A percentile compares a stretch with the other conserved stretches of the same genome.
Evolutionary conservation across 306 rosid genomes (phyloP).

Genomic region (Cucumis hystrix): DNA sequence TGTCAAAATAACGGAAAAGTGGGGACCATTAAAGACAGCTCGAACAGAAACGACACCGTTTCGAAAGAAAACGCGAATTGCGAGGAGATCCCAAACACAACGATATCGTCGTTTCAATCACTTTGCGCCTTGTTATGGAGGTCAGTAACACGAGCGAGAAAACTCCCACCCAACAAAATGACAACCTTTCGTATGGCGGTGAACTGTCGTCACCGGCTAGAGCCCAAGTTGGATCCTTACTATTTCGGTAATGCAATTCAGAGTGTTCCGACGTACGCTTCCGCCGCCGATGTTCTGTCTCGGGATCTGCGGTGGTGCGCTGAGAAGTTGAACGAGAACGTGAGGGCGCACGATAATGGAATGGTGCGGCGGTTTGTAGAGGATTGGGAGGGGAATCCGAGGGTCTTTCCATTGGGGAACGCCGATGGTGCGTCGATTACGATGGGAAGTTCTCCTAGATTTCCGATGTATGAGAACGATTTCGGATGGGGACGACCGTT

Average conservation of each 20-base stretch:
- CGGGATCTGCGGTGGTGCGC: slow-evolving; percentile 71
- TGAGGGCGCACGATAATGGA: slow-evolving; percentile 44
- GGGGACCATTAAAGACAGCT: slow-evolving; percentile 21
- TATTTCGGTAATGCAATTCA: slow-evolving; percentile 94
- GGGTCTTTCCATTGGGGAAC: slow-evolving; percentile 78
- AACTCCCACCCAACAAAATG: slow-evolving; percentile 27
- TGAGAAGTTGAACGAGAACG: slow-evolving; percentile 47
- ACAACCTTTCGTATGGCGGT: slow-evolving; percentile 92
- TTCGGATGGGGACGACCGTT: slow-evolving; percentile 78
- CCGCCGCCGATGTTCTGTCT: slow-evolving; percentile 33
- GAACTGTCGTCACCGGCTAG: slow-evolving; percentile 53
- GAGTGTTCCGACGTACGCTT: slow-evolving; percentile 53
- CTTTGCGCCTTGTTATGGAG: slow-evolving; percentile 71
- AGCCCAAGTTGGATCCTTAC: slow-evolving; percentile 48
- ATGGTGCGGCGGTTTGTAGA: slow-evolving; percentile 40
- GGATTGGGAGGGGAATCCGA: slow-evolving; percentile 68
- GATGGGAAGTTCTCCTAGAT: slow-evolving; percentile 88
- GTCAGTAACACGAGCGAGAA: slow-evolving; percentile 74
- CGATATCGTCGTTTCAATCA: slow-evolving; percentile 73
- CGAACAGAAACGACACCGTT: slow-evolving; percentile 20
- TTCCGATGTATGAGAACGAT: slow-evolving; percentile 73
- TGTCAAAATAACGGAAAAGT: slow-evolving; percentile 19
- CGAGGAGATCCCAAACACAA: neutral
- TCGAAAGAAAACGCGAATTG: slow-evolving; percentile 3
- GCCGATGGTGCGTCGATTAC: slow-evolving; percentile 70